phyloP scores from a whole-genome alignment of 176 grass and related monocot genomes.

The Typha latifolia region DNA sequence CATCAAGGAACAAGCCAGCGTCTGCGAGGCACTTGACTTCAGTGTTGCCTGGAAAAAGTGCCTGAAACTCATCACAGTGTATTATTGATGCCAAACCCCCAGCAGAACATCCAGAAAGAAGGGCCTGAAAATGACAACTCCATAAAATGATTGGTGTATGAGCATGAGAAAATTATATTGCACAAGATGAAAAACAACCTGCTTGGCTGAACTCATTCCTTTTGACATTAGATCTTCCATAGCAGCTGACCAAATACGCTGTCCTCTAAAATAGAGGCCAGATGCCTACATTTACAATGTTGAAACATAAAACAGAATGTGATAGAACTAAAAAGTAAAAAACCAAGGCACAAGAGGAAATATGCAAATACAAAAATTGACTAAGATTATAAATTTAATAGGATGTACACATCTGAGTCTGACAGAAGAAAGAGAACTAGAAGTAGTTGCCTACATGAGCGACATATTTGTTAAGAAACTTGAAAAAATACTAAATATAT shows the following conservation, averaged over 20 bases:
- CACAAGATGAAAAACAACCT: slow-evolving; percentile 9
- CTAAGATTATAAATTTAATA: too few species aligned
- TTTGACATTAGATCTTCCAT: slow-evolving; percentile 63
- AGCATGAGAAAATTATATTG: too few species aligned
- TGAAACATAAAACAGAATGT: neutral
- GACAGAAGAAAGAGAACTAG: too few species aligned
- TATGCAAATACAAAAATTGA: neutral
- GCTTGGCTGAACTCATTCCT: slow-evolving; percentile 46
- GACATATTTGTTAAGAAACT: too few species aligned
- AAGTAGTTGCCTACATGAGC: too few species aligned
- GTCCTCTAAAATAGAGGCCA: slow-evolving; percentile 56
- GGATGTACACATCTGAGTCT: too few species aligned
- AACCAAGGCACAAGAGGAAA: neutral
- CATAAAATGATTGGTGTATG: too few species aligned
- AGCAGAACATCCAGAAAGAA: slow-evolving; percentile 76
- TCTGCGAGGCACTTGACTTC: slow-evolving; percentile 84
- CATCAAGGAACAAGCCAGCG: slow-evolving; percentile 77
- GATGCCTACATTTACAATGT: slow-evolving; percentile 16
- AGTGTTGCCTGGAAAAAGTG: slow-evolving; percentile 33
- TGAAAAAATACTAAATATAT: too few species aligned
- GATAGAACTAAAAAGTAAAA: neutral
- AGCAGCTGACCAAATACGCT: slow-evolving; percentile 61
- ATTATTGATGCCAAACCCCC: slow-evolving; percentile 60
- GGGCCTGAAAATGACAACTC: slow-evolving; percentile 18
- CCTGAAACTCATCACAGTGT: slow-evolving; percentile 71